Conservation (phyloP, 192 early-diverging fungal species). For the Mortierella alpina region DNA sequence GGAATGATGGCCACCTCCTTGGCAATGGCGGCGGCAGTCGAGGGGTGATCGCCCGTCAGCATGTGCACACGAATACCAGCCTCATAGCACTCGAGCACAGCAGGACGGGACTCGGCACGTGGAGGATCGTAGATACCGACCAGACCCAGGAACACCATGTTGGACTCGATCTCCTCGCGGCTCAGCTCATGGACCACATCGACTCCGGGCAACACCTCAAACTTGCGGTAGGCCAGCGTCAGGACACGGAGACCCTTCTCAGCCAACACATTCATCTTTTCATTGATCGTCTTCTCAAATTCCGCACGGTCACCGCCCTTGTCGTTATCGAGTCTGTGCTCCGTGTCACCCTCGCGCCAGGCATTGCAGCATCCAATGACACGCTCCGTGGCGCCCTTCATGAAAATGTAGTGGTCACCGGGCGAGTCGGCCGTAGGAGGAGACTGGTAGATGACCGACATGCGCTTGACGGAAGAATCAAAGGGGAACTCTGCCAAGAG, state of each 20-base stretch:
- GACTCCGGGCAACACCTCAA: constrained; percentile 44
- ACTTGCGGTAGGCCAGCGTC: constrained; percentile 77
- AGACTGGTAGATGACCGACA: constrained; percentile 81
- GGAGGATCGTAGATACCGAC: constrained; percentile 96
- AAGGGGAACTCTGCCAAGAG: constrained; percentile 65
- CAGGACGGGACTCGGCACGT: constrained; percentile 71
- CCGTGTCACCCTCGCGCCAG: constrained; percentile 58
- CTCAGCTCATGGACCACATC: constrained; percentile 41
- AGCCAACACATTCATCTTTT: constrained; percentile 66
- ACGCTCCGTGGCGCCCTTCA: constrained; percentile 95
- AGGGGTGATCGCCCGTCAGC: constrained; percentile 94
- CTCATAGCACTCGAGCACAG: constrained; percentile 79
- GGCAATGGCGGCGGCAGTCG: constrained; percentile 93
- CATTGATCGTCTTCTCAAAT: constrained; percentile 79
- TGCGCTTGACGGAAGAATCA: constrained; percentile 85
- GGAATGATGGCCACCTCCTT: constrained; percentile 64
- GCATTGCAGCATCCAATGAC: constrained; percentile 78
- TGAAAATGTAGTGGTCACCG: constrained; percentile 65
- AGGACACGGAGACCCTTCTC: constrained; percentile 75
- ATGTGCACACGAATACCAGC: constrained; percentile 96
- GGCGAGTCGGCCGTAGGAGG: constrained; percentile 32
- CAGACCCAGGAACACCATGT: constrained; percentile 86
- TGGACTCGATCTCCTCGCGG: constrained; percentile 73
- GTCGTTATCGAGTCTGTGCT: constrained; percentile 38
- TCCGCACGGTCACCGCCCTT: constrained; percentile 54